Evolutionary conservation across 495 filamentous ascomycete species (phyloP), one percentile per base, ranked within the genome.

Genomic region (Penicillium flavigenum): DNA sequence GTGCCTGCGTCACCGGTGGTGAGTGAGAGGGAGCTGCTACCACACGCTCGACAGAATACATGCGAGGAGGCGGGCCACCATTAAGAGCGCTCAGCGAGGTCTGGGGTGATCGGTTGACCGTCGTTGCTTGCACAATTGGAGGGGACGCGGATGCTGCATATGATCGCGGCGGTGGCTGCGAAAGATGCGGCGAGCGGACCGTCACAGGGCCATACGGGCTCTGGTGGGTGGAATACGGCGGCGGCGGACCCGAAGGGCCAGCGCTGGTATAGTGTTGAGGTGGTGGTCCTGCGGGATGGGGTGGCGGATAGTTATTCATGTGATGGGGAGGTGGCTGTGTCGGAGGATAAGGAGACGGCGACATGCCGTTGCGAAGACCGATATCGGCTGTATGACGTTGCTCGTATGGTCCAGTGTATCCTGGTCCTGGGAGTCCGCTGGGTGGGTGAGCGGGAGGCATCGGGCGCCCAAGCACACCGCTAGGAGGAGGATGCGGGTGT

Each of bases 101-200:
- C 32, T 71, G 72, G 0, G 77, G 76, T 4, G 77, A 78, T 22
- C 67, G 77, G 31, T 71, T 73, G 14, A 75, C 66, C 52, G 75
- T 69, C 10, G 74, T 77, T 4, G 73, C 74, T 26, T 76, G 67
- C 24, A 76, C 62, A 31, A 78, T 67, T 0, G 79, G 78, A 17
- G 73, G 75, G n/a, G 76, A 78, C 19, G 72, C 72, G 1, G 79
- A 81, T 29, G 80, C 67, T n/a, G 75, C 71, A 48, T 72, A 77
- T 26, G 73, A 57, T 16, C 76, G 75, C 19, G 73, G 66, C 7
- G 72, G 50, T 7, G 67, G 66, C 22, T 76, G 73, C n/a, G 67
- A 67, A 20, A 65, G 62, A 58, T 69, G 74, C n/a, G 77, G 72
- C 14, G 78, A 77, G 3, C 74, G 68, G 10, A 70, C 69, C 62